Evolutionary conservation across 768 basidiomycete genomes (phyloP).

Genomic region (Galerina marginata): DNA sequence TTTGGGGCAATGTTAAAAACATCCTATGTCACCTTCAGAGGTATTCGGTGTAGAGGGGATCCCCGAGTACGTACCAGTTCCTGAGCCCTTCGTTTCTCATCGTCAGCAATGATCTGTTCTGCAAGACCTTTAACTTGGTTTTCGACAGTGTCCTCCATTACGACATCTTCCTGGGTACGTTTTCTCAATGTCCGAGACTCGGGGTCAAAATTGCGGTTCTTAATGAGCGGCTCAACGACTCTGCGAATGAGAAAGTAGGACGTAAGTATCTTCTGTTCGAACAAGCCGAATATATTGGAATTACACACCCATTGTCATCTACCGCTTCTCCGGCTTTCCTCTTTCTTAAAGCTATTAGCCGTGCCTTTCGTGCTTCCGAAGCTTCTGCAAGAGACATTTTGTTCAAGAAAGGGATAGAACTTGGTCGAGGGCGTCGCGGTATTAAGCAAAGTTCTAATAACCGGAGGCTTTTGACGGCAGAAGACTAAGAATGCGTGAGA

Average conservation of each 20-base stretch:
- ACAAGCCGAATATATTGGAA: neutral
- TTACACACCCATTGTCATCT: conserved; percentile 49
- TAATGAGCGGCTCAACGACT: conserved; percentile 54
- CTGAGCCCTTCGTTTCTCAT: conserved; percentile 82
- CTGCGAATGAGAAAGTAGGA: conserved; percentile 25
- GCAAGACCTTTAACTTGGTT: conserved; percentile 83
- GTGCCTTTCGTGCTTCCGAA: conserved; percentile 82
- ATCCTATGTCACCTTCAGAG: conserved; percentile 55
- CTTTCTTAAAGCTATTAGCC: conserved; percentile 77
- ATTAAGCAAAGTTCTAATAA: neutral
- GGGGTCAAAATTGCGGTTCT: conserved; percentile 89
- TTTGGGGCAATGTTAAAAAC: conserved; percentile 98
- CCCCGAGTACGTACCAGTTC: conserved; percentile 70
- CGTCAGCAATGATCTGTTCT: conserved; percentile 83
- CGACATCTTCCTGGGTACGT: conserved; percentile 58
- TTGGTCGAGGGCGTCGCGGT: neutral
- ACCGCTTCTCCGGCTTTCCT: conserved; percentile 64
- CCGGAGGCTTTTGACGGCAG: neutral
- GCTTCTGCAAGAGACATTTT: conserved; percentile 70
- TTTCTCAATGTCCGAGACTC: conserved; percentile 81
- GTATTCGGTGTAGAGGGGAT: conserved; percentile 5
- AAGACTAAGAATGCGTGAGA: neutral
- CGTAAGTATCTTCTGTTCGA: neutral
- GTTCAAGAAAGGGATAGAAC: neutral
- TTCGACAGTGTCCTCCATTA: conserved; percentile 86